Conservation (phyloP, 768 basidiomycete genomes). For the Hypsizygus marmoreus region DNA sequence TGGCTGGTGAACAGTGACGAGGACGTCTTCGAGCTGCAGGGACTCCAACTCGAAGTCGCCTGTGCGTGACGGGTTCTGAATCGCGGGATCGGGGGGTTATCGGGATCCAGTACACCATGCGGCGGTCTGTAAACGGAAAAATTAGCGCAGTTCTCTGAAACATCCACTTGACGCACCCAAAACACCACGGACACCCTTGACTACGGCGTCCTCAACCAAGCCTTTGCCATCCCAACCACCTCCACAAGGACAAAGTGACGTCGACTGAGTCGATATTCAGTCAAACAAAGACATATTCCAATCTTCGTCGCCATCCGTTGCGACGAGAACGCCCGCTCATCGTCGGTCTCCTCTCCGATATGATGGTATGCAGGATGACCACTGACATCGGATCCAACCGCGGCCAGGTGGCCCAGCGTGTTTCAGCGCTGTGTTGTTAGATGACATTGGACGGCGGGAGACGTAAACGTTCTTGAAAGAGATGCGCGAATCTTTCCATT, state of each 20-base stretch:
- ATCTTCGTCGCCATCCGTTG: conserved; percentile 44
- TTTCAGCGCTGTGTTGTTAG: conserved; percentile 16
- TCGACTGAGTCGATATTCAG: conserved; percentile 93
- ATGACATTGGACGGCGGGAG: conserved; percentile 66
- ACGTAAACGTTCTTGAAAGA: conserved; percentile 98
- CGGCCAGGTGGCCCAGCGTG: conserved; percentile 50
- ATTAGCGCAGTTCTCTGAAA: too few relatives aligned
- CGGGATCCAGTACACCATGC: conserved; percentile 83
- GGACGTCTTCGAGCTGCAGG: conserved; percentile 87
- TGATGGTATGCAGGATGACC: conserved; percentile 73
- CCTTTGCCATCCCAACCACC: conserved; percentile 98
- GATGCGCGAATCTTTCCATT: conserved; percentile 94
- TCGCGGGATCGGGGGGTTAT: conserved; percentile 84
- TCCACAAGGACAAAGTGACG: conserved; percentile 85
- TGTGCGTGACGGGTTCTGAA: conserved; percentile 68
- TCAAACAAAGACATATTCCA: conserved; percentile 89
- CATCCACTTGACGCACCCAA: conserved; percentile 83
- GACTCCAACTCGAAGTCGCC: conserved; percentile 94
- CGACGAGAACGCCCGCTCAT: conserved; percentile 43
- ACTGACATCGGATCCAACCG: conserved; percentile 74
- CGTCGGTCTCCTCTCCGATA: conserved; percentile 58
- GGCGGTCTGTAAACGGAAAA: conserved; percentile 85
- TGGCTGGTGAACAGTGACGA: conserved; percentile 94
- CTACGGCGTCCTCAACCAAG: conserved; percentile 83
- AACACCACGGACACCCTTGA: conserved; percentile 93